Conservation (phyloP, 495 filamentous ascomycete genomes). For the Neurospora intermedia region DNA sequence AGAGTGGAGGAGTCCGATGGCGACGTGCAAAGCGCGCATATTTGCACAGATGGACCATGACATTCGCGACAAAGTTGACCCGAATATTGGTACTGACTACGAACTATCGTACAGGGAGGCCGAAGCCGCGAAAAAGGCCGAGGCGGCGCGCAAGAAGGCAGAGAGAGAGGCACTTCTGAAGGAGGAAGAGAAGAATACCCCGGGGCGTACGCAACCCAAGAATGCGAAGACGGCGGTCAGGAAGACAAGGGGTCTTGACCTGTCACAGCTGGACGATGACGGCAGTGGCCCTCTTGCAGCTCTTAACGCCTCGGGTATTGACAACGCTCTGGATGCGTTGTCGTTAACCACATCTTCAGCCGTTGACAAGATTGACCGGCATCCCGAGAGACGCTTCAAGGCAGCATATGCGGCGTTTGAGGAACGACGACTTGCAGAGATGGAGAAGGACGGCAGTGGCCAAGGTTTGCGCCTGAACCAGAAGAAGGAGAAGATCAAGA, state of each 20-base stretch:
- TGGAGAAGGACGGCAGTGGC: slow-evolving; percentile 61
- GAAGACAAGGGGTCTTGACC: slow-evolving; percentile 60
- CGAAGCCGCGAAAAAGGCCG: slow-evolving; percentile 74
- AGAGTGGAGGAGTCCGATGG: background rate
- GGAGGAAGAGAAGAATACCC: slow-evolving; percentile 69
- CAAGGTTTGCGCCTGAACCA: slow-evolving; percentile 69
- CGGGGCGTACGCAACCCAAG: slow-evolving; percentile 49
- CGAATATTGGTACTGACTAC: background rate
- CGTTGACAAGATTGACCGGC: slow-evolving; percentile 62
- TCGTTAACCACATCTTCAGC: slow-evolving; percentile 44
- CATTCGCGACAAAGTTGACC: slow-evolving; percentile 1
- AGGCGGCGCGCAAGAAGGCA: slow-evolving; percentile 77
- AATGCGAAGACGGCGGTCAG: slow-evolving; percentile 49
- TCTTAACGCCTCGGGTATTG: slow-evolving; percentile 75
- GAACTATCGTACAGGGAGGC: slow-evolving; percentile 49
- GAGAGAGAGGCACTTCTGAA: slow-evolving; percentile 73
- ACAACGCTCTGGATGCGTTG: slow-evolving; percentile 81
- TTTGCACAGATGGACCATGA: background rate
- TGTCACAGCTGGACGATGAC: slow-evolving; percentile 55
- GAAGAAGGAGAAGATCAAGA: slow-evolving; percentile 63
- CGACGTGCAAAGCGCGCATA: background rate
- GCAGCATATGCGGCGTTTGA: slow-evolving; percentile 84
- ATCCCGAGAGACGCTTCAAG: slow-evolving; percentile 76
- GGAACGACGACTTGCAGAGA: slow-evolving; percentile 71
- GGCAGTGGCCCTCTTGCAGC: slow-evolving; percentile 33